A percentile compares a stretch with the other conserved stretches of the same genome.
phyloP scores from a whole-genome alignment of 495 filamentous ascomycete species.

The Hypoxylon intermedium region DNA sequence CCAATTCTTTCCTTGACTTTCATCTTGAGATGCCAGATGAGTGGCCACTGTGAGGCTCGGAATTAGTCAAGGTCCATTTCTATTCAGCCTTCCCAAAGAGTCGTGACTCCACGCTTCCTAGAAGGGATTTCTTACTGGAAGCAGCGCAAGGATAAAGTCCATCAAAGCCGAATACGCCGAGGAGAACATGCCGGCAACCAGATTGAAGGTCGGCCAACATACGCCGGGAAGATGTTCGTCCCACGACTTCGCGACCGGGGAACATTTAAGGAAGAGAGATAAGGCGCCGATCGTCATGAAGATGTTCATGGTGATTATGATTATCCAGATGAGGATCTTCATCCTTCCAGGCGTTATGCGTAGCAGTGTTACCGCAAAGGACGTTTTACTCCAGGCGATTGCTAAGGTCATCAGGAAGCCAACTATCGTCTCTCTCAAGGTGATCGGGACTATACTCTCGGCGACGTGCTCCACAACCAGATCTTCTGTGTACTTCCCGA shows the following conservation, averaged over 20 bases:
- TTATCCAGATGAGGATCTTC: conserved; percentile 14
- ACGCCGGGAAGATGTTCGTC: conserved; percentile 23
- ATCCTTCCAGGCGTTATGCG: conserved; percentile 13
- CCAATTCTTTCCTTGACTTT: conserved; percentile 20
- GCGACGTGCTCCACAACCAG: background rate
- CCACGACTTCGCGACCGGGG: conserved; percentile 32
- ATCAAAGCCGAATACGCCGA: conserved; percentile 17
- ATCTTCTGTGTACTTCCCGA: background rate
- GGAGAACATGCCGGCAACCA: background rate
- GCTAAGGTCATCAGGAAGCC: background rate
- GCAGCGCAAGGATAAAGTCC: conserved; percentile 22
- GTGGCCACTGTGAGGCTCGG: conserved; percentile 2
- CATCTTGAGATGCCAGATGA: conserved; percentile 19
- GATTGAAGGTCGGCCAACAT: conserved; percentile 23
- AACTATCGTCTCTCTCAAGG: background rate
- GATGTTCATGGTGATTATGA: conserved; percentile 28
- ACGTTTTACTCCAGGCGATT: conserved; percentile 12
- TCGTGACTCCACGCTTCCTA: no score
- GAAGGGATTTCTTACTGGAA: conserved; percentile 4
- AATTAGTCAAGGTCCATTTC: background rate
- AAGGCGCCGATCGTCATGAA: conserved; percentile 31
- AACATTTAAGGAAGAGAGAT: conserved; percentile 24
- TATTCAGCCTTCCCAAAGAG: no score
- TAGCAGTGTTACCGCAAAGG: conserved; percentile 22
- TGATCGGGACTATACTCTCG: background rate